Percentiles rank a stretch among this genome's conserved stretches.
Evolutionary conservation across 768 basidiomycete species (phyloP).

Genomic region (Dioszegia crocea): DNA sequence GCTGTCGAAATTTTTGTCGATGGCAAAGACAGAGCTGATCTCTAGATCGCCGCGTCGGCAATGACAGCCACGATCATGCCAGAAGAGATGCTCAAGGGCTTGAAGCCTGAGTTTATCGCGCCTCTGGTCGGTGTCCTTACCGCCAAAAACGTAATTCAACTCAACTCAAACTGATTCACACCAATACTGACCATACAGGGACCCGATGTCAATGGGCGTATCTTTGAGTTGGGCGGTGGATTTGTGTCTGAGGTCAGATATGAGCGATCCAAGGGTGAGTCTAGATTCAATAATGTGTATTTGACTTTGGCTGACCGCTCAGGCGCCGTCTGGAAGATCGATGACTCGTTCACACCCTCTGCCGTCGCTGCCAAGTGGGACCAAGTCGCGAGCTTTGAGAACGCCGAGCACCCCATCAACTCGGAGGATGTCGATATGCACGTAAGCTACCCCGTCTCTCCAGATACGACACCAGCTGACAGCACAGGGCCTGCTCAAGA

Average conservation of each 20-base stretch:
- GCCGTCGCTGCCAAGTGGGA: slow-evolving; percentile 85
- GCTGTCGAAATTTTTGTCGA: no score
- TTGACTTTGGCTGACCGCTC: not conserved
- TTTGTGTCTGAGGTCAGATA: slow-evolving; percentile 87
- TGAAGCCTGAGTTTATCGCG: slow-evolving; percentile 86
- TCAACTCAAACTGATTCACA: no score
- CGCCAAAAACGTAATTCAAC: slow-evolving; percentile 75
- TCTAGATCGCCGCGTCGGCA: slow-evolving; percentile 82
- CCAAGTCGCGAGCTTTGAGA: slow-evolving; percentile 73
- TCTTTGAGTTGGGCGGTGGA: slow-evolving; percentile 91
- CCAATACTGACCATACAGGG: slow-evolving; percentile 35
- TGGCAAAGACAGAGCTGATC: not conserved
- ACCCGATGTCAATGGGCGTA: slow-evolving; percentile 49
- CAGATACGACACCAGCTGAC: not conserved
- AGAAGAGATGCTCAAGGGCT: slow-evolving; percentile 82
- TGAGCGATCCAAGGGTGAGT: slow-evolving; percentile 80
- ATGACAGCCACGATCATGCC: slow-evolving; percentile 98
- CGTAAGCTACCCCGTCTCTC: slow-evolving; percentile 19
- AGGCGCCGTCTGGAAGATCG: slow-evolving; percentile 75
- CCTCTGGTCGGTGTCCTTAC: slow-evolving; percentile 85
- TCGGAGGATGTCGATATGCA: slow-evolving; percentile 57
- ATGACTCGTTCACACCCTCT: slow-evolving; percentile 85
- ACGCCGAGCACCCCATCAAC: slow-evolving; percentile 63
- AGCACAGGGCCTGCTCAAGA: slow-evolving; percentile 57
- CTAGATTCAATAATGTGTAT: not conserved